Conservation (phyloP, 2,329 filamentous ascomycete species). For the Alternaria sp. region DNA sequence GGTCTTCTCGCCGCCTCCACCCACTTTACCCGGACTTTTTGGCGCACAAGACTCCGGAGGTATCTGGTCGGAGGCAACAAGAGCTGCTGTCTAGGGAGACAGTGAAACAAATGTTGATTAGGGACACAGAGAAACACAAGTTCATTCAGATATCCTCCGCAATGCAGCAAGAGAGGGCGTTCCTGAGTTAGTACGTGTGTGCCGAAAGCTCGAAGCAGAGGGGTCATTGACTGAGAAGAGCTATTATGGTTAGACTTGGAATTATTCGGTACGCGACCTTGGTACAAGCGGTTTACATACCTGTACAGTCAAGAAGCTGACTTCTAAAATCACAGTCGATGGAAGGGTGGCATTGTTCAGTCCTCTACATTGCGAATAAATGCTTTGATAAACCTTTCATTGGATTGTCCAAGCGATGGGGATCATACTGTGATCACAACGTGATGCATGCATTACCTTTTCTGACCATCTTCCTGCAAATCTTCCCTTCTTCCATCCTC, state of each 20-base stretch:
- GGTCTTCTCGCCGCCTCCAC: not conserved
- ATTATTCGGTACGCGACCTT: not conserved
- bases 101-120: not conserved
- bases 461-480: not conserved
- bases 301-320: not conserved
- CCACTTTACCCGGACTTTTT: not conserved
- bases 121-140: not conserved
- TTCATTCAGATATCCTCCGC: not conserved
- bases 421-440: not conserved
- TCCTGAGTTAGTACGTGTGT: not conserved
- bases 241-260: not conserved
- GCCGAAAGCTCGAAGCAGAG: not conserved
- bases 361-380: not conserved
- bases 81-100: not conserved
- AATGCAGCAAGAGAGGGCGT: not conserved
- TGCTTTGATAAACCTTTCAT: not conserved
- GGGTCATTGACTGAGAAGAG: not conserved
- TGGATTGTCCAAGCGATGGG: not conserved
- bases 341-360: not conserved
- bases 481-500: not conserved
- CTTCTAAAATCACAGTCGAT: not conserved
- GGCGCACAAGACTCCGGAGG: not conserved
- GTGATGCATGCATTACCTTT: not conserved
- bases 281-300: not conserved
- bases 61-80: not conserved